Percentiles rank a stretch among this genome's conserved stretches.
These are phyloP conservation scores for Limonium bicolor DNA, from an alignment of 148 eudicot species.

Conservation along the genomic window DNA sequence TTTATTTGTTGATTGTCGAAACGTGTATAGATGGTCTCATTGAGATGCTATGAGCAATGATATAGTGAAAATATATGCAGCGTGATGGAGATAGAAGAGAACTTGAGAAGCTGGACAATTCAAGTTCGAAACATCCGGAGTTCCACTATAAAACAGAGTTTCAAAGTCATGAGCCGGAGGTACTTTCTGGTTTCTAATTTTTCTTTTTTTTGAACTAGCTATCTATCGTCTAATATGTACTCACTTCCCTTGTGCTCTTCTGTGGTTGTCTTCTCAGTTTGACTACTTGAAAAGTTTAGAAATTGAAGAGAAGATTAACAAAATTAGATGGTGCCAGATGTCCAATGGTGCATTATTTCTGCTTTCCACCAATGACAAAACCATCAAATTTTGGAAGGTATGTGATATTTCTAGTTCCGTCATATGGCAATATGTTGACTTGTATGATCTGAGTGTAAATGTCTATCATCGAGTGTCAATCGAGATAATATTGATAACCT, in stretches of 20 bases:
- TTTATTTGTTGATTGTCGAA: no score
- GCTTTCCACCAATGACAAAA: constrained; percentile 92
- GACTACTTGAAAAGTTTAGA: constrained; percentile 99
- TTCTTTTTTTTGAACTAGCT: not conserved
- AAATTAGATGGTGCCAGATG: constrained; percentile 95
- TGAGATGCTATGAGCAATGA: no score
- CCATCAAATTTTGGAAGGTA: constrained; percentile 99
- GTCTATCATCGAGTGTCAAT: no score
- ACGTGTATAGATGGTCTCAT: no score
- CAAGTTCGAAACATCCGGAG: constrained; percentile 76
- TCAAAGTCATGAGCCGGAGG: constrained; percentile 99
- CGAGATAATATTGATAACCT: no score
- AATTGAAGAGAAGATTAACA: constrained; percentile 98
- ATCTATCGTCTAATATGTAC: no score
- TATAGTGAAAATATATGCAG: constrained; percentile 16
- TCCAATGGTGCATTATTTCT: constrained; percentile 89
- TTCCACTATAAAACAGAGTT: constrained; percentile 98
- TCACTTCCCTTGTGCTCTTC: not conserved
- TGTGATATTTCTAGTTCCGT: no score
- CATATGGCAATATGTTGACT: no score
- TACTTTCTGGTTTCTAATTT: constrained; percentile 9
- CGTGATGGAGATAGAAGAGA: constrained; percentile 55
- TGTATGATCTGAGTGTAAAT: not conserved
- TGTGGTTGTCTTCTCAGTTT: constrained; percentile 36
- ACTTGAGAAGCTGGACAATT: constrained; percentile 54